Base-by-base conservation (phyloP, 192 early-diverging fungal genomes). In the Umbelopsis sp. region DNA sequence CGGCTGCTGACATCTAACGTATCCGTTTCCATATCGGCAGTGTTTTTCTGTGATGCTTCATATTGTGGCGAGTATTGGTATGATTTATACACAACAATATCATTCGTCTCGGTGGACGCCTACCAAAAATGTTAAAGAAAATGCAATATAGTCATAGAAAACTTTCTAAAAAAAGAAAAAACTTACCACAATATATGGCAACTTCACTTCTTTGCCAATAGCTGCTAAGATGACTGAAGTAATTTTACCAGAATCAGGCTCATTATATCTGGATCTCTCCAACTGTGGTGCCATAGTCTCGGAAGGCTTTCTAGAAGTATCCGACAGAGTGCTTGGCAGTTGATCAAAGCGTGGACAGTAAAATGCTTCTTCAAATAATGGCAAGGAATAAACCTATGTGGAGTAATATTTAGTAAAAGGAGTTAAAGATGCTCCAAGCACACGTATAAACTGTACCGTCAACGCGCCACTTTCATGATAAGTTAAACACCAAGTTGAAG, bases 31-130 rank as follows among this genome's bases (percentile, higher is more conserved):
- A 15, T 7, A 35, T 61, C 30, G 13, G 6, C 15, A 5, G 0
- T n/a, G 69, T 22, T 68, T 30, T 66, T 46, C 70, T 66, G 25
- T 67, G 41, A 65, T 7, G 23, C 46, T 11, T 82, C 79, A 4
- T 44, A 55, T 7, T 70, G 69, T 1, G 86, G 79, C 16, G 87
- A 67, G 69, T 86, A 86, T 46, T 76, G 73, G 69, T 87, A 88
- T 10, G 84, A 85, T 69, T 86, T 84, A 75, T 94, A 95, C 1
- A 93, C 86, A 10, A 90, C 77, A 11, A 95, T 82, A 70, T 95
- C 92, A 11, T 84, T 81, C 10, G 82, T 77, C 23, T 76, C 79
- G 9, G 91, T 90, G 41, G 89, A 85, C 23, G 78, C 83, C 91
- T 93, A 77, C 13, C 13, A 67, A 49, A 22, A 67, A 22, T n/a